These are phyloP conservation scores for Cryptosporidium sp. DNA, from an alignment of 169 alveolate genomes.

Conservation along the genomic window DNA sequence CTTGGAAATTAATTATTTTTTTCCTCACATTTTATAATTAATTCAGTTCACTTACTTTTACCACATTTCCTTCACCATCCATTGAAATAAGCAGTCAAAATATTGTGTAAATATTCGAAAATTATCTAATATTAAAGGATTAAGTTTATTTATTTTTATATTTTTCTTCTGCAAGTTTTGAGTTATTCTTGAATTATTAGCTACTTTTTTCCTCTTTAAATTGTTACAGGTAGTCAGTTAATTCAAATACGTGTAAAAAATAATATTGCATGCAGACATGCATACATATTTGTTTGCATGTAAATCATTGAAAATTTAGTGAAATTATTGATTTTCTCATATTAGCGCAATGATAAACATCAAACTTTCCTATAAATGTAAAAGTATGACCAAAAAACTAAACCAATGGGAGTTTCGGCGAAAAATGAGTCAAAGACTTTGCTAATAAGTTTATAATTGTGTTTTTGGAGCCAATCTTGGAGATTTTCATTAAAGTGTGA, in stretches of 20 bases:
- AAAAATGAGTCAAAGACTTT: conserved; percentile 33
- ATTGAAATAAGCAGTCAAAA: neutral
- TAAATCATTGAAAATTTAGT: neutral
- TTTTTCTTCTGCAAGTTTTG: neutral
- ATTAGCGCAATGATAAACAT: neutral
- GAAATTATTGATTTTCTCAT: neutral
- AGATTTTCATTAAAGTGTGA: conserved; percentile 3
- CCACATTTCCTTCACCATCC: neutral
- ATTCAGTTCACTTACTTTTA: neutral
- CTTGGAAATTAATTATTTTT: neutral
- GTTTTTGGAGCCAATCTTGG: neutral
- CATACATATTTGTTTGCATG: neutral
- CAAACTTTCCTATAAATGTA: conserved; percentile 1
- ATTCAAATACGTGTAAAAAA: neutral
- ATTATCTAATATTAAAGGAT: neutral
- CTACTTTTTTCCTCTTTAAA: neutral
- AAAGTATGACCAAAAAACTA: conserved; percentile 11
- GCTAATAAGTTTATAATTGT: neutral
- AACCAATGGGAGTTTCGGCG: conserved; percentile 27
- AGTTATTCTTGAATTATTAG: neutral
- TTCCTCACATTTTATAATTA: too few relatives aligned
- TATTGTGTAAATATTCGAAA: too few relatives aligned
- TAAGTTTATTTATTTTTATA: too few relatives aligned
- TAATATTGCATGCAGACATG: neutral
- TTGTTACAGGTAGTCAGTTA: neutral